Conservation (phyloP, 2,329 filamentous ascomycete genomes). For the Paecilomyces sp. region DNA sequence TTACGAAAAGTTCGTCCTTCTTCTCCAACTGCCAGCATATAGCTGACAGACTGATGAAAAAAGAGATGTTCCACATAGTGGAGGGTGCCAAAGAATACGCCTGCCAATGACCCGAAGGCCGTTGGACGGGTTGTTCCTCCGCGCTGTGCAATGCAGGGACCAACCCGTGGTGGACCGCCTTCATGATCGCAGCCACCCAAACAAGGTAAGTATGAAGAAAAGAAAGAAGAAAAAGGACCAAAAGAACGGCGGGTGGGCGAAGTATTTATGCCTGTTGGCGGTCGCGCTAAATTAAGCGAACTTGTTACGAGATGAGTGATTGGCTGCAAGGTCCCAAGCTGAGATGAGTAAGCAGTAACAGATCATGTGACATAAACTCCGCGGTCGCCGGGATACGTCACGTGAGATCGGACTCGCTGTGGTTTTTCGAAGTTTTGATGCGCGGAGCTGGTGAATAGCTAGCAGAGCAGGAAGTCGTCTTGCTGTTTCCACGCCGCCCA, state of each 20-base stretch:
- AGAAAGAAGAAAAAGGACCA: constrained; percentile 27
- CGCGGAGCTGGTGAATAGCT: constrained; percentile 4
- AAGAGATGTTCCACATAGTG: constrained; percentile 15
- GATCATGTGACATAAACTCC: not conserved
- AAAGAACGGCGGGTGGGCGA: constrained; percentile 10
- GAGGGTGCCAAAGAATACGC: constrained; percentile 45
- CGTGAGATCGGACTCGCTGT: constrained; percentile 13
- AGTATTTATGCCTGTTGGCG: constrained; percentile 23
- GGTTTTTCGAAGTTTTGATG: constrained; percentile 21
- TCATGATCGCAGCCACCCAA: constrained; percentile 42
- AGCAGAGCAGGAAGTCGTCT: constrained; percentile 2
- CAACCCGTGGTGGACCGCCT: constrained; percentile 38
- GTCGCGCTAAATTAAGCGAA: constrained; percentile 26
- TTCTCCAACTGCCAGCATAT: constrained; percentile 30
- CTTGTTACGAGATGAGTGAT: not conserved
- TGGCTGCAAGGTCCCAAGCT: constrained; percentile 4
- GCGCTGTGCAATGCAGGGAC: constrained; percentile 54
- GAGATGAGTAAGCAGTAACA: not conserved
- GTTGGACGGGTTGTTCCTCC: constrained; percentile 44
- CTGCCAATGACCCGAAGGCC: constrained; percentile 43
- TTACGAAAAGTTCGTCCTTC: constrained; percentile 2
- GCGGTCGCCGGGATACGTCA: constrained; percentile 8
- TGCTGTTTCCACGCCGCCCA: constrained; percentile 15
- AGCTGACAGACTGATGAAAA: constrained; percentile 36
- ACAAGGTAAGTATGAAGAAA: constrained; percentile 48